phyloP scores from a whole-genome alignment of 2,329 filamentous ascomycete species.

The Rutstroemia sp. region DNA sequence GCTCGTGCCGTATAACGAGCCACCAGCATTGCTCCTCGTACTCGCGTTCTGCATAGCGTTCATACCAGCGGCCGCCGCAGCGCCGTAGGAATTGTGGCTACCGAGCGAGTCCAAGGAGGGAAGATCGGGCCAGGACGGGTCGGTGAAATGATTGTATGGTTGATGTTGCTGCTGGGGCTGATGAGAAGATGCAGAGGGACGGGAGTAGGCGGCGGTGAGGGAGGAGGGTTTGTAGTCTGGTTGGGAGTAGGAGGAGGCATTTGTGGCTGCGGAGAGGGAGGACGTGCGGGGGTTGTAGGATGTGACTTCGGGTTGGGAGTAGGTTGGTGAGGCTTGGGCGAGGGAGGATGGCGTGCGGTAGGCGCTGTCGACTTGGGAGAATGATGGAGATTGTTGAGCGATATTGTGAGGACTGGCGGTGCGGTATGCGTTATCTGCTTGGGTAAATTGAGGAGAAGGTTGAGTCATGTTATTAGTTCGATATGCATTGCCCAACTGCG shows the following conservation, averaged over 20 bases:
- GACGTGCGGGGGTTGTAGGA: constrained; percentile 21
- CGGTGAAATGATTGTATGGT: constrained; percentile 23
- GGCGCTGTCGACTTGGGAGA: constrained; percentile 21
- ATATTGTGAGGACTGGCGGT: constrained; percentile 26
- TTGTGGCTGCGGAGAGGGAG: constrained; percentile 21
- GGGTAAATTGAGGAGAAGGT: constrained; percentile 26
- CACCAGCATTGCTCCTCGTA: constrained; percentile 5
- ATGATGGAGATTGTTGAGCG: constrained; percentile 25
- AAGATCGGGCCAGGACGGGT: constrained; percentile 26
- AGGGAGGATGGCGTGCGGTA: constrained; percentile 21
- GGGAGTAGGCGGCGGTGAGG: constrained; percentile 17
- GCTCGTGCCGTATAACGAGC: constrained; percentile 14
- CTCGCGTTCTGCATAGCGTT: background rate
- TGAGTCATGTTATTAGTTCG: constrained; percentile 21
- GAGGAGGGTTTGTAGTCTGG: constrained; percentile 15
- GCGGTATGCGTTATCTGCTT: constrained; percentile 25
- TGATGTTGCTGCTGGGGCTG: constrained; percentile 15
- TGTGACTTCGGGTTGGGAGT: constrained; percentile 20
- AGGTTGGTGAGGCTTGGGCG: constrained; percentile 25
- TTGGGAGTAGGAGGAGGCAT: constrained; percentile 21
- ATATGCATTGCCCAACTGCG: constrained; percentile 24
- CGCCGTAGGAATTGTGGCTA: constrained; percentile 1
- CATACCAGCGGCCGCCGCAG: constrained; percentile 6
- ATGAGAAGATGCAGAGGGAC: constrained; percentile 23
- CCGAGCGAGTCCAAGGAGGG: constrained; percentile 21